These are phyloP conservation scores for Babesia divergens DNA, from an alignment of 169 alveolate genomes.

Conservation along the genomic window DNA sequence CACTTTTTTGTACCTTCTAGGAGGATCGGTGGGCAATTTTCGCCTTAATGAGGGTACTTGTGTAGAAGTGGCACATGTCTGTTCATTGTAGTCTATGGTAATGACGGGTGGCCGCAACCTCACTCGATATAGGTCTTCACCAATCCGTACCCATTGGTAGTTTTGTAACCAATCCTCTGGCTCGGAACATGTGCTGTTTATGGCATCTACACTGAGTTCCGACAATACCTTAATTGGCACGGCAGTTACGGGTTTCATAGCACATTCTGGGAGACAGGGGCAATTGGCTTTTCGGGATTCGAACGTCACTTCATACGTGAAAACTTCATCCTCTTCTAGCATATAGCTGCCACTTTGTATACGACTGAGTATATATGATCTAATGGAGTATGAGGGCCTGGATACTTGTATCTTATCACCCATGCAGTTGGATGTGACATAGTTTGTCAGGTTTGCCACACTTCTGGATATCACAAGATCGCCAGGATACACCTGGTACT, in stretches of 20 bases:
- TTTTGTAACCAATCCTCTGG: constrained; percentile 46
- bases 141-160: constrained; percentile 30
- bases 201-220: constrained; percentile 3
- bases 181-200: constrained; percentile 10
- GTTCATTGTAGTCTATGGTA: constrained; percentile 51
- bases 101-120: constrained; percentile 36
- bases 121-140: constrained; percentile 31
- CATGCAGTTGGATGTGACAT: constrained; percentile 57
- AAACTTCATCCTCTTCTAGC: neutral
- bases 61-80: constrained; percentile 43
- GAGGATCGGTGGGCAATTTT: constrained; percentile 63
- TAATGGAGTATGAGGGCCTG: constrained; percentile 71
- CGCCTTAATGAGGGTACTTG: constrained; percentile 36
- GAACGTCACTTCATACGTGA: neutral
- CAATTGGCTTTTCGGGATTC: neutral
- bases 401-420: constrained; percentile 69
- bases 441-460: constrained; percentile 70
- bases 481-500: constrained; percentile 60
- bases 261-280: constrained; percentile 2
- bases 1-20: constrained; percentile 36
- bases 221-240: neutral
- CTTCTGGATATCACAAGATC: constrained; percentile 66
- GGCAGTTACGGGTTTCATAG: constrained; percentile 6
- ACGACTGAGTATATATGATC: constrained; percentile 45
- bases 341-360: neutral